Conservation (phyloP, 345 rosid species). For the Anastatica hierochuntica region DNA sequence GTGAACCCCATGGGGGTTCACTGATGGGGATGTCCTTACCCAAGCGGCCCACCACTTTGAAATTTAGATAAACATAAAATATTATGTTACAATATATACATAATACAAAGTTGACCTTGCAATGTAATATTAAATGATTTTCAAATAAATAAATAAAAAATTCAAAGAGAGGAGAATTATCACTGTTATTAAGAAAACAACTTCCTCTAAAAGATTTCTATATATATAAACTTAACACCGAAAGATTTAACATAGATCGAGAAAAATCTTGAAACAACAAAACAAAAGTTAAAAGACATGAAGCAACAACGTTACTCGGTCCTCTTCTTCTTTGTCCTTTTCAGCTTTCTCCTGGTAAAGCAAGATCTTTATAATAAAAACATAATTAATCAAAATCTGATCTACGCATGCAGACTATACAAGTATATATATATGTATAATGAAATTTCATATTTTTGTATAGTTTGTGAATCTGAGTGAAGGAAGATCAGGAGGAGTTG, state of each 20-base stretch:
- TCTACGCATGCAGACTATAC: too few relatives aligned
- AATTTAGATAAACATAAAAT: not conserved
- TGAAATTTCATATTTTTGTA: not conserved
- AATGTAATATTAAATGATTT: constrained; percentile 2
- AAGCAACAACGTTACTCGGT: constrained; percentile 23
- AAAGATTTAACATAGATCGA: constrained; percentile 19
- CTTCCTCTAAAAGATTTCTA: not conserved
- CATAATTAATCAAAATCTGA: constrained; percentile 9
- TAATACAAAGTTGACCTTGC: constrained; percentile 21
- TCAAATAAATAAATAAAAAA: not conserved
- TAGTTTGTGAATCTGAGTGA: constrained; percentile 31
- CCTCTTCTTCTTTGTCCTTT: constrained; percentile 14
- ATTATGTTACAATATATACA: constrained; percentile 2
- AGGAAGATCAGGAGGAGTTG: constrained; percentile 39
- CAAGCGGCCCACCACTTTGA: constrained; percentile 16
- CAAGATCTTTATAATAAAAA: constrained; percentile 2
- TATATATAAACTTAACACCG: constrained; percentile 11
- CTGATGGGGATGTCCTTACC: too few relatives aligned
- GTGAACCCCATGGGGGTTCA: too few relatives aligned
- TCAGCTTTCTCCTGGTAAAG: constrained; percentile 21
- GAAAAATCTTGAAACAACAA: constrained; percentile 2
- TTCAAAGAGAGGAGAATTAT: not conserved
- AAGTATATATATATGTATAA: not conserved
- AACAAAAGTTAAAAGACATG: constrained; percentile 15
- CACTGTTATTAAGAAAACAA: not conserved